phyloP scores from a whole-genome alignment of 2,329 filamentous ascomycete genomes.

The Sporothrix pallida region DNA sequence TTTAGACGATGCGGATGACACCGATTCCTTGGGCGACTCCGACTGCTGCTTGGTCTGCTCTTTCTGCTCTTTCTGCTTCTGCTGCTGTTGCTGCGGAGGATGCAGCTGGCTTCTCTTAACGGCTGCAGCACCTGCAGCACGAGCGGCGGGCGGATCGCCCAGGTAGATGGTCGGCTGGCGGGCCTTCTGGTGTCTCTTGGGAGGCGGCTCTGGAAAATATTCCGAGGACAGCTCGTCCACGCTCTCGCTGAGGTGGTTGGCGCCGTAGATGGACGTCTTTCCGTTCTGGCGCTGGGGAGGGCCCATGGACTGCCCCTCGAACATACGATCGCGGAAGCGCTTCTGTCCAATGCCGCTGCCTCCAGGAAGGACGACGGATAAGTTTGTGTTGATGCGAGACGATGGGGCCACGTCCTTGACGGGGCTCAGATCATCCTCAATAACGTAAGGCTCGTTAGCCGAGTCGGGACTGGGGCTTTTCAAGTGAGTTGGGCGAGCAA shows the following conservation, averaged over 20 bases:
- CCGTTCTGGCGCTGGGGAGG: neutral
- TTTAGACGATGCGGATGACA: neutral
- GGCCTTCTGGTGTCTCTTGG: constrained; percentile 12
- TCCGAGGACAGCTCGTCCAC: constrained; percentile 13
- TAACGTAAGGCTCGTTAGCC: neutral
- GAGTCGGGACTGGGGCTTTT: constrained; percentile 10
- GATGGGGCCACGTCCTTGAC: neutral
- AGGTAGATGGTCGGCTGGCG: neutral
- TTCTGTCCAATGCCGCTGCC: neutral
- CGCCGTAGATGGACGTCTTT: neutral
- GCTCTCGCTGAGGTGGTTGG: constrained; percentile 5
- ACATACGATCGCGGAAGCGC: constrained; percentile 30
- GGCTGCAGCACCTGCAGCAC: neutral
- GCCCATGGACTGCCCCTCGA: neutral
- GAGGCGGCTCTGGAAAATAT: constrained; percentile 12
- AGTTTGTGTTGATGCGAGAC: constrained; percentile 6
- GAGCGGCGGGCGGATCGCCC: constrained; percentile 2
- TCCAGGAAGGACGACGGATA: constrained; percentile 11
- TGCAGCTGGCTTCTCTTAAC: constrained; percentile 6
- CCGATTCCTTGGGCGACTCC: neutral
- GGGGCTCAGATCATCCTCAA: constrained; percentile 10
- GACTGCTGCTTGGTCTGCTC: neutral
- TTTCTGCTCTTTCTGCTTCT: neutral
- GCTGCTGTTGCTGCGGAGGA: neutral
- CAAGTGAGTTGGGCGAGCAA: neutral